Evolutionary conservation across 2,329 filamentous ascomycete genomes (phyloP).

Genomic region (Cladosporium colombiae): DNA sequence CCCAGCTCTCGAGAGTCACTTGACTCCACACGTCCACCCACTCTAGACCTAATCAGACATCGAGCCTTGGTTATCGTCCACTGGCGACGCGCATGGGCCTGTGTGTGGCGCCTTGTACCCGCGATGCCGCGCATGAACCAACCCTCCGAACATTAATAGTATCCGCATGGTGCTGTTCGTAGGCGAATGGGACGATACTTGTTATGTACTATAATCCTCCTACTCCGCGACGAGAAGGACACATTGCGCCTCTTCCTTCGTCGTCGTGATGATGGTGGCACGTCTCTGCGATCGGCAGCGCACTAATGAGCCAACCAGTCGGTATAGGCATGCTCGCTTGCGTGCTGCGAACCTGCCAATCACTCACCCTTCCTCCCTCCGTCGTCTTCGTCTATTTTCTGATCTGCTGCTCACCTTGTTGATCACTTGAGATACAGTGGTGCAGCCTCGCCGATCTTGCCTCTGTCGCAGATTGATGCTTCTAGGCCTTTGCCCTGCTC

Average conservation of each 20-base stretch:
- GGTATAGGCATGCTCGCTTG: conserved; percentile 1
- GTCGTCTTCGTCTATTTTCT: conserved; percentile 5
- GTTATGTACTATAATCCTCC: neutral
- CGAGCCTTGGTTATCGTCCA: conserved; percentile 9
- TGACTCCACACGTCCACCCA: conserved; percentile 10
- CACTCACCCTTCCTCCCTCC: conserved; percentile 1
- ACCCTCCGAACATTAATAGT: conserved; percentile 4
- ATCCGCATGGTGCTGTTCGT: neutral
- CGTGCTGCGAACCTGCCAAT: conserved; percentile 16
- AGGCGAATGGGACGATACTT: conserved; percentile 8
- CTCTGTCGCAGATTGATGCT: neutral
- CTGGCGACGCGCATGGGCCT: conserved; percentile 11
- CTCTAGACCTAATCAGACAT: neutral
- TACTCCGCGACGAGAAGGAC: neutral
- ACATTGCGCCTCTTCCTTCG: neutral
- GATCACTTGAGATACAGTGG: neutral
- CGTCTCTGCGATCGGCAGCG: neutral
- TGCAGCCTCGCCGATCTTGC: conserved; percentile 5
- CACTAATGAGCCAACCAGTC: conserved; percentile 3
- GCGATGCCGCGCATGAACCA: conserved; percentile 15
- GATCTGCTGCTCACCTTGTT: conserved; percentile 2
- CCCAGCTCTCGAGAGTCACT: conserved; percentile 6
- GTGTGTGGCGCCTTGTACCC: conserved; percentile 3
- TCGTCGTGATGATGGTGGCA: neutral
- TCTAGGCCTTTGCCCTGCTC: conserved; percentile 1